Base-by-base conservation (phyloP, 2,329 filamentous ascomycete genomes). In the Calonectria pseudoturangicola region DNA sequence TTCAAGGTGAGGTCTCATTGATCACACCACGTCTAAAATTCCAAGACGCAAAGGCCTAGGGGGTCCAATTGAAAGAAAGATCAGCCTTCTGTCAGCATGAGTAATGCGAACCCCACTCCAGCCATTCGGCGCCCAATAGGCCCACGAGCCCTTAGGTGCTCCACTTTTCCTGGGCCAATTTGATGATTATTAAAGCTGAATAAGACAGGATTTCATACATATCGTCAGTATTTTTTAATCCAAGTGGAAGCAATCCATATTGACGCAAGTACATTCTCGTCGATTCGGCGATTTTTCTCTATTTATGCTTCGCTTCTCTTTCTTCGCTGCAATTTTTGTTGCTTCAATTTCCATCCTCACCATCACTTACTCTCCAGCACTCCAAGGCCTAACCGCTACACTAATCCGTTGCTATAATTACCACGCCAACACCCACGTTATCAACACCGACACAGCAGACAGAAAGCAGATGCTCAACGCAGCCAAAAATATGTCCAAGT, bases 401-500 rank as follows among this genome's bases (percentile, higher is more conserved):
- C 70, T 70, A 76, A 43, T 72, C 80, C 70, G 76, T 39, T 33
- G 9, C 30, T 33, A 9, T 9, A 33, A 33, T 33, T 33, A 73
- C 67, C 70, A 79, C 60, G 63, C 64, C 73, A 48, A 74, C 8
- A 33, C 30, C 30, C 4, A 33, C 41, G 75, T 16, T 69, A 74
- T 58, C 58, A 70, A 64, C 68, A 69, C 13, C 69, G 66, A 48
- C 43, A 70, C 33, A 21, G 45, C 71, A 45, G 71, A 78, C 5
- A 39, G n/a, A n/a, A 72, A 66, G 12, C 75, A 75, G 45, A 84
- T 83, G 81, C 76, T 83, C 79, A 88, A 85, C 75, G 64, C 81
- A 9, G 77, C 76, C 74, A 85, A 82, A 77, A 85, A 85, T 79
- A 93, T 93, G 91, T 88, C 91, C 68, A 91, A 91, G 83, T 86